phyloP scores from a whole-genome alignment of 2,329 filamentous ascomycete species.

The Fragosphaeria purpurea region DNA sequence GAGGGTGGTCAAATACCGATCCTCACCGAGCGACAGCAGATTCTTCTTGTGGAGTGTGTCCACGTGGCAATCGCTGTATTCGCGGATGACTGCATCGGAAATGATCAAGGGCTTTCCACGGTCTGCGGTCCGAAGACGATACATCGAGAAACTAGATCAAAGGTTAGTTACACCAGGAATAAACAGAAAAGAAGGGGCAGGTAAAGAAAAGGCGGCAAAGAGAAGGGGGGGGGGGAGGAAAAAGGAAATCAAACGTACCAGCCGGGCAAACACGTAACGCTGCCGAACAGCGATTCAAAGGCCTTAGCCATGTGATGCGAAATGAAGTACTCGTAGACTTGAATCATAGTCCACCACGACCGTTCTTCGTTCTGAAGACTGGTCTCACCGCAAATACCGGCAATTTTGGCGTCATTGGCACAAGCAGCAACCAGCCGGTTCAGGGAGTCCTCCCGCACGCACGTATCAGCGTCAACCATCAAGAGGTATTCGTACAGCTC shows the following conservation, averaged over 20 bases:
- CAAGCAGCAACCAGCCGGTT: constrained; percentile 89
- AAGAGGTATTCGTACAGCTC: constrained; percentile 95
- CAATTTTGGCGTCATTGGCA: constrained; percentile 89
- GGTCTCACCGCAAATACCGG: constrained; percentile 94
- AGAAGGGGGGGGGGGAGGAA: no score
- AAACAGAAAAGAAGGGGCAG: no score
- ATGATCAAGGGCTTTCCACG: constrained; percentile 93
- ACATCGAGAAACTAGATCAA: constrained; percentile 83
- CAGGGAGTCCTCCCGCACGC: constrained; percentile 81
- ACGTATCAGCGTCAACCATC: constrained; percentile 97
- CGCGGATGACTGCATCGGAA: constrained; percentile 73
- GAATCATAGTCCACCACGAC: constrained; percentile 99
- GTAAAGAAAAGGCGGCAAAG: no score
- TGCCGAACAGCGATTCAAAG: constrained; percentile 95
- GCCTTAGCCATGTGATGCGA: constrained; percentile 95
- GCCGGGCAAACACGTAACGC: constrained; percentile 96
- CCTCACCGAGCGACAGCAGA: constrained; percentile 82
- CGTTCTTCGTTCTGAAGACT: constrained; percentile 90
- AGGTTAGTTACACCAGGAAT: no score
- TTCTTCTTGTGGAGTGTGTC: constrained; percentile 98
- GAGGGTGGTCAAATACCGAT: constrained; percentile 91
- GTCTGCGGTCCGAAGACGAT: constrained; percentile 86
- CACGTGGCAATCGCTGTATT: constrained; percentile 81
- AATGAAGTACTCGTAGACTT: constrained; percentile 99
- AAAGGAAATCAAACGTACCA: constrained; percentile 59